Conservation (phyloP, 768 basidiomycete genomes). For the Leccinum disarticulatum region DNA sequence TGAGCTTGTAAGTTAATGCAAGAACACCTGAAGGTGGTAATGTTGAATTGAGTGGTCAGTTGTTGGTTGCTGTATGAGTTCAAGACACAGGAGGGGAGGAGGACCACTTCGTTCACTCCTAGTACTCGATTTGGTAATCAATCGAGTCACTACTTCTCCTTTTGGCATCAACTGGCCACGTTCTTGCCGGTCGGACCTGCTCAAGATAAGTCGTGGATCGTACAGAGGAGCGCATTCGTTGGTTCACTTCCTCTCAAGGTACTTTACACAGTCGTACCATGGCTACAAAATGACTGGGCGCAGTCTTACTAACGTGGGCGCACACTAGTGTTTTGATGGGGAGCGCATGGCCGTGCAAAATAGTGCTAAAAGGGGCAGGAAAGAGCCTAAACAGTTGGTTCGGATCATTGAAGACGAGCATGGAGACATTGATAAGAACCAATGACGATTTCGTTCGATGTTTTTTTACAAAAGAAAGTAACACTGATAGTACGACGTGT, state of each 20-base stretch:
- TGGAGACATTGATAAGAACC: background rate
- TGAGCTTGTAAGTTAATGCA: slow-evolving; percentile 35
- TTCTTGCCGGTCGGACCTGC: background rate
- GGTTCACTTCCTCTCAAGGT: too few relatives aligned
- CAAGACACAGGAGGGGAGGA: slow-evolving; percentile 26
- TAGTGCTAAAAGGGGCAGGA: background rate
- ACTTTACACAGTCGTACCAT: background rate
- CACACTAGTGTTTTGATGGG: background rate
- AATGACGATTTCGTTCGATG: background rate
- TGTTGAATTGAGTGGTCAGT: slow-evolving; percentile 8
- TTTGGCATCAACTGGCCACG: slow-evolving; percentile 22
- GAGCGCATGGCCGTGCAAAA: background rate
- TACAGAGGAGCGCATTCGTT: too few relatives aligned
- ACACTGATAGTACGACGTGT: background rate
- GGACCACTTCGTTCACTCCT: background rate
- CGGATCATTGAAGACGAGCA: background rate
- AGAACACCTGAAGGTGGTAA: slow-evolving; percentile 22
- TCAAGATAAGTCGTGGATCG: too few relatives aligned
- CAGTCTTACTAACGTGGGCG: background rate
- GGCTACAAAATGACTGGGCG: background rate
- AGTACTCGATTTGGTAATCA: slow-evolving; percentile 13
- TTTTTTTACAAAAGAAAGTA: background rate
- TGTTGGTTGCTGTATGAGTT: slow-evolving; percentile 20
- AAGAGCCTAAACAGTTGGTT: background rate
- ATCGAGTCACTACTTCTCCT: slow-evolving; percentile 25